Conservation (phyloP, 805 yeast species). For the Cyberlindnera sargentensis region DNA sequence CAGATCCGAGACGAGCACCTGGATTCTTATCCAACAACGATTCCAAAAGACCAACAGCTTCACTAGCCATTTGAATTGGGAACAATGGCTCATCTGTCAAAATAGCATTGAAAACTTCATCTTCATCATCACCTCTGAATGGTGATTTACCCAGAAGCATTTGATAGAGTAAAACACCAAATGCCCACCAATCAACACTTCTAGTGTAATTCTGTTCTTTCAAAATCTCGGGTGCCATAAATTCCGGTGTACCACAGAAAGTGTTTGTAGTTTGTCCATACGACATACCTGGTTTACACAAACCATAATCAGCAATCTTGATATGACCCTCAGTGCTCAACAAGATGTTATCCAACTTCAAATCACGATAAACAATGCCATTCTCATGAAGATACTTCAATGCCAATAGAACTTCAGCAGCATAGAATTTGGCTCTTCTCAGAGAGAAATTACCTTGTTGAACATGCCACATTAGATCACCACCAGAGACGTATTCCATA, state of each 20-base stretch:
- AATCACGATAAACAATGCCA: conserved; percentile 93
- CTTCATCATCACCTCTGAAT: conserved; percentile 94
- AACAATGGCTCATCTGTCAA: conserved; percentile 93
- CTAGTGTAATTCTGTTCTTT: conserved; percentile 89
- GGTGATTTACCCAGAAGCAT: conserved; percentile 97
- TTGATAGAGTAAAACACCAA: conserved; percentile 92
- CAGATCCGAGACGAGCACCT: conserved; percentile 71
- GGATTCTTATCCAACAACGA: conserved; percentile 90
- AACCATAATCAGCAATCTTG: conserved; percentile 94
- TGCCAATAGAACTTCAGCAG: conserved; percentile 91
- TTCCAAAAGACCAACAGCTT: conserved; percentile 89
- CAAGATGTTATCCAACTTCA: conserved; percentile 90
- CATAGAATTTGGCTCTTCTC: conserved; percentile 92
- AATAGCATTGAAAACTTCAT: conserved; percentile 94
- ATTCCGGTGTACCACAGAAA: conserved; percentile 98
- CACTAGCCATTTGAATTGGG: conserved; percentile 96
- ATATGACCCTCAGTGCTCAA: conserved; percentile 89
- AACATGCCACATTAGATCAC: conserved; percentile 99
- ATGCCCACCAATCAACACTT: conserved; percentile 99
- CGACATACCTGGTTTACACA: conserved; percentile 94
- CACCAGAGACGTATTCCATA: conserved; percentile 97
- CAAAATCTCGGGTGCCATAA: conserved; percentile 98
- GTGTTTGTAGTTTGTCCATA: conserved; percentile 81
- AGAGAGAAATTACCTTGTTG: conserved; percentile 87
- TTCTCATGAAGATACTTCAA: conserved; percentile 90